phyloP scores from a whole-genome alignment of 495 filamentous ascomycete genomes.

The Penicillium flavigenum region DNA sequence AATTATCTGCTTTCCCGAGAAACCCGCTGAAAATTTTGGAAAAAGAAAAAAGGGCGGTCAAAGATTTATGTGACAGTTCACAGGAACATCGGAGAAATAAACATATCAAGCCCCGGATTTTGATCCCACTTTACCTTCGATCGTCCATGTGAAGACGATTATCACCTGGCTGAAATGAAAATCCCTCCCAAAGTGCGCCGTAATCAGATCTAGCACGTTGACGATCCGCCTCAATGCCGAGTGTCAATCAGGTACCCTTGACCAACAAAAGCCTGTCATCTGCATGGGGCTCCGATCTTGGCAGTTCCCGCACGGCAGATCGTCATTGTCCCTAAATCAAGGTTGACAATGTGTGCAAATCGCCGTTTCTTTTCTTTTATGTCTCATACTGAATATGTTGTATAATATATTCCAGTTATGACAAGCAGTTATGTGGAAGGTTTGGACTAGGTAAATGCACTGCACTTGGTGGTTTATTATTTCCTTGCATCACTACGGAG shows the following conservation, averaged over 20 bases:
- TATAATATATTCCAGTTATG: background rate
- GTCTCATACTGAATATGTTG: no score
- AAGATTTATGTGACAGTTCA: background rate
- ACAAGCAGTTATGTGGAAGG: background rate
- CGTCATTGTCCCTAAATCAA: constrained; percentile 38
- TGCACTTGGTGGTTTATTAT: background rate
- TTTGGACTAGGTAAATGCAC: background rate
- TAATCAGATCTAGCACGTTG: constrained; percentile 14
- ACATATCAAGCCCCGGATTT: constrained; percentile 10
- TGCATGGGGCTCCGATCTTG: constrained; percentile 42
- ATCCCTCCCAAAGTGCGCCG: background rate
- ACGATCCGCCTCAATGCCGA: constrained; percentile 23
- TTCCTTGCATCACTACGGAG: background rate
- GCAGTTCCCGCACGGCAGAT: constrained; percentile 49
- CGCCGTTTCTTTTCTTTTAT: constrained; percentile 17
- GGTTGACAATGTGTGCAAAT: constrained; percentile 22
- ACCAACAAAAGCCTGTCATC: constrained; percentile 35
- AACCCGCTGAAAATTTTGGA: constrained; percentile 24
- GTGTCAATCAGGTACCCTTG: constrained; percentile 24
- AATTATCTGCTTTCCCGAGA: constrained; percentile 23
- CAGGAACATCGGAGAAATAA: constrained; percentile 19
- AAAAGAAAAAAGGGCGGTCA: constrained; percentile 22
- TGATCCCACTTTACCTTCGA: background rate
- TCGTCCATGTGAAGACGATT: background rate
- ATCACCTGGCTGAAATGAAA: constrained; percentile 1